Base-by-base conservation (phyloP, 768 basidiomycete species). In the Termitomyces sp. region DNA sequence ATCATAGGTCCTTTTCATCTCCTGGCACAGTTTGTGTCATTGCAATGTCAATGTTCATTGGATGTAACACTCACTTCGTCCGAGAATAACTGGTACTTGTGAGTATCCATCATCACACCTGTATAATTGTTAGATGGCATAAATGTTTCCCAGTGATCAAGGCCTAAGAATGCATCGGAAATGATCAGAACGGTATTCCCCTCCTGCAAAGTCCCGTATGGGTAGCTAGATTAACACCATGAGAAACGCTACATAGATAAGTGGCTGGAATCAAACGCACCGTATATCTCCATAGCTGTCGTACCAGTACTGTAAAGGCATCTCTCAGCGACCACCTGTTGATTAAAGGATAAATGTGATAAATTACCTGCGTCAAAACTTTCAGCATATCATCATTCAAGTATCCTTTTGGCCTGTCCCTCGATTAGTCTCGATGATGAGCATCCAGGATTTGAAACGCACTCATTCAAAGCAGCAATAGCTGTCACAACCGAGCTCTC, bases 391-490 rank as follows among this genome's bases (percentile, higher is more conserved):
- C 72, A 20, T 65, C 41, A 43, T 43, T 43, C n/a, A 43, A 43
- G n/a, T n/a, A n/a, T 43, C n/a, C 41, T 8, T 43, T 43, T 9
- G 38, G 52, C 28, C 52, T 53, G 18, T 4, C 13, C 85, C 82
- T 60, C 80, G 67, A 66, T 32, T 76, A 92, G 12, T 89, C 89
- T 26, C 13, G 12, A 14, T 89, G 89, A 67, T 88, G 90, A 61
- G 5, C 20, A 30, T 43, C 13, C 7, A 10, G 23, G 33, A 20
- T 53, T 40, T 14, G 14, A 40, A 33, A 65, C 77, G 61, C 58
- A 91, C 89, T 93, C 92, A 64, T 93, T 93, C 65, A 93, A 66
- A 1, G 89, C 84, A 16, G 87, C 87, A 56, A 93, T 92, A 49
- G 78, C 73, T 1, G 88, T 72, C 0, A 91, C 89, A 18, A 83